These are phyloP conservation scores for Aspergillus thermomutatus DNA, from an alignment of 2,329 filamentous ascomycete genomes.

Conservation along the genomic window DNA sequence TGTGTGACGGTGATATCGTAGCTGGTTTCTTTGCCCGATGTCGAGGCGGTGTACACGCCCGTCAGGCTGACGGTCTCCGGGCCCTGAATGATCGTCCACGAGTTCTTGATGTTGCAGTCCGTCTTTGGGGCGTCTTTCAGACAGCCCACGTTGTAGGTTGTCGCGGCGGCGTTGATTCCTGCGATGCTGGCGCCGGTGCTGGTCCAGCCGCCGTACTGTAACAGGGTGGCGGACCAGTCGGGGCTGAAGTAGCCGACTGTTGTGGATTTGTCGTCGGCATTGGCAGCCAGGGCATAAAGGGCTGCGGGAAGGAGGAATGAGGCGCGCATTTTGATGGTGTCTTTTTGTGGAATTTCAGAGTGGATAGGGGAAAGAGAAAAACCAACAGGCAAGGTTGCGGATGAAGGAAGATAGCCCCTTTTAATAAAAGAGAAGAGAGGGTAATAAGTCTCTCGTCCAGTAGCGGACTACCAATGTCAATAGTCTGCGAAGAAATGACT, in stretches of 20 bases:
- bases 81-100: conserved; percentile 25
- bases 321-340: neutral
- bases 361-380: neutral
- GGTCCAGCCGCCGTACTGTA: conserved; percentile 5
- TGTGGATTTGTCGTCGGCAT: conserved; percentile 5
- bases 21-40: neutral
- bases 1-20: conserved; percentile 19
- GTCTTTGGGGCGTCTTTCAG: conserved; percentile 19
- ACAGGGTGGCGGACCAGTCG: conserved; percentile 1
- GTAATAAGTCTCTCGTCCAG: neutral
- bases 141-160: conserved; percentile 24
- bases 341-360: neutral
- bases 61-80: conserved; percentile 17
- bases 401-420: neutral
- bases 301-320: neutral
- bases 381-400: neutral
- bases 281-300: neutral
- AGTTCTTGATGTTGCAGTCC: conserved; percentile 15
- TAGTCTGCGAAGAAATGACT: neutral
- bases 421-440: neutral
- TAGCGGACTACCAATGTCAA: neutral
- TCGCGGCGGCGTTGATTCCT: conserved; percentile 15
- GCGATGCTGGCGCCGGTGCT: conserved; percentile 23
- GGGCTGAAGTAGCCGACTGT: conserved; percentile 12
- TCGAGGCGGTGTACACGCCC: conserved; percentile 18